These are phyloP conservation scores for Phoma sp. DNA, from an alignment of 2,329 filamentous ascomycete species.

Conservation along the genomic window DNA sequence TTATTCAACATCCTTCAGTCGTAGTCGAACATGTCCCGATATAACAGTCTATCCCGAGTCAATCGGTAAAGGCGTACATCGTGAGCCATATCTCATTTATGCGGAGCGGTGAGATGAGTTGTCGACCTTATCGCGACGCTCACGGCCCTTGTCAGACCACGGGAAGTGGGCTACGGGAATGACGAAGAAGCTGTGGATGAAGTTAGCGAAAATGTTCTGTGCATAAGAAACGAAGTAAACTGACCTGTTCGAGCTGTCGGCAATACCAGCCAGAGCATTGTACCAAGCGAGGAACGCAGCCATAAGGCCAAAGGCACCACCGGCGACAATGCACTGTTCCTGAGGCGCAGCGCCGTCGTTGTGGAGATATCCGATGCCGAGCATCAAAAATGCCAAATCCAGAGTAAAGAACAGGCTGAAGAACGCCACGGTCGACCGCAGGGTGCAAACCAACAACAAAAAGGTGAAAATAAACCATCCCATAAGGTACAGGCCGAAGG, in stretches of 20 bases:
- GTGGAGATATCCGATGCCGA: slow-evolving; percentile 62
- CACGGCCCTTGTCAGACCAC: slow-evolving; percentile 68
- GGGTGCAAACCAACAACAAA: slow-evolving; percentile 62
- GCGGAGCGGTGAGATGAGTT: slow-evolving; percentile 42
- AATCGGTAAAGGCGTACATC: slow-evolving; percentile 4
- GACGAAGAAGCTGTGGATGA: slow-evolving; percentile 77
- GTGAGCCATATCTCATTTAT: not conserved
- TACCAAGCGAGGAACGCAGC: slow-evolving; percentile 63
- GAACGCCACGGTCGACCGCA: slow-evolving; percentile 66
- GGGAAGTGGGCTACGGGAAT: slow-evolving; percentile 94
- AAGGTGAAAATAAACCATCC: slow-evolving; percentile 66
- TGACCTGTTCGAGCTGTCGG: slow-evolving; percentile 60
- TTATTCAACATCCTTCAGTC: slow-evolving; percentile 9
- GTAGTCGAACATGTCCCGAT: not conserved
- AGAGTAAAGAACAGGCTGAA: slow-evolving; percentile 65
- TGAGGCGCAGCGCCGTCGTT: slow-evolving; percentile 51
- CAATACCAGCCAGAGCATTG: slow-evolving; percentile 61
- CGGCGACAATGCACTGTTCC: slow-evolving; percentile 56
- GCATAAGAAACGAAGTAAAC: slow-evolving; percentile 8
- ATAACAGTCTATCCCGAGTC: slow-evolving; percentile 2
- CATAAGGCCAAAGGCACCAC: slow-evolving; percentile 60
- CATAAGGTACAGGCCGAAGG: slow-evolving; percentile 65
- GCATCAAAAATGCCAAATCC: slow-evolving; percentile 64
- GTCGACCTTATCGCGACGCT: slow-evolving; percentile 48
- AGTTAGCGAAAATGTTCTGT: slow-evolving; percentile 14